Evolutionary conservation across 1,139 yeast genomes (phyloP).

Genomic region (Oligophagozyma castellii): DNA sequence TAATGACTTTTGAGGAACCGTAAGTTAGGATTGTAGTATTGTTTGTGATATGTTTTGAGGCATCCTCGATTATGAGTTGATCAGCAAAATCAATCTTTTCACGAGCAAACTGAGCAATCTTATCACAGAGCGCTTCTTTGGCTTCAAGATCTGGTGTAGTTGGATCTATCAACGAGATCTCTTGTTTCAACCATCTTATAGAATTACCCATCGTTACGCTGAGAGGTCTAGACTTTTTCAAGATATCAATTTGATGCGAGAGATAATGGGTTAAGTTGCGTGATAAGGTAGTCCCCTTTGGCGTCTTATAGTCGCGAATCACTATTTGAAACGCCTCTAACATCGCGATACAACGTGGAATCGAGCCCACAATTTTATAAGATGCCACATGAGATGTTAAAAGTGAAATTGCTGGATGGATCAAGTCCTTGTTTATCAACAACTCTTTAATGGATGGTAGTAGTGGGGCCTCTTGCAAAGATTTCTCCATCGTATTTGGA

Average conservation of each 20-base stretch:
- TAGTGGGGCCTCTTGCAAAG: slow-evolving; percentile 16
- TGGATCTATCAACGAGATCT: slow-evolving; percentile 52
- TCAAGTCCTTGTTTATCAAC: slow-evolving; percentile 32
- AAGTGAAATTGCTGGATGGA: slow-evolving; percentile 76
- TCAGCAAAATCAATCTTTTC: slow-evolving; percentile 82
- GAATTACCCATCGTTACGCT: slow-evolving; percentile 96
- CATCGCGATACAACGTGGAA: slow-evolving; percentile 75
- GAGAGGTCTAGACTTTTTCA: slow-evolving; percentile 84
- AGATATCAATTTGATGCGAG: slow-evolving; percentile 87
- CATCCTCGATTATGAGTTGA: slow-evolving; percentile 68
- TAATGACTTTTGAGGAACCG: slow-evolving; percentile 79
- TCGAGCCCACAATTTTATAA: slow-evolving; percentile 81
- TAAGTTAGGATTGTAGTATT: slow-evolving; percentile 76
- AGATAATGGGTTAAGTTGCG: slow-evolving; percentile 82
- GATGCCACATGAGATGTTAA: slow-evolving; percentile 73
- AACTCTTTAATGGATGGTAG: slow-evolving; percentile 22
- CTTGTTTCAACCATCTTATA: slow-evolving; percentile 92
- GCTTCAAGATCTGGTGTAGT: slow-evolving; percentile 55
- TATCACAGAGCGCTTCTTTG: slow-evolving; percentile 46
- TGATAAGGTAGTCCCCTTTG: slow-evolving; percentile 70
- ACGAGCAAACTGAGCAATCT: slow-evolving; percentile 67
- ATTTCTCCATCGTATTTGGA: slow-evolving; percentile 18
- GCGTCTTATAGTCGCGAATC: slow-evolving; percentile 70
- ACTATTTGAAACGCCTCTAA: slow-evolving; percentile 72
- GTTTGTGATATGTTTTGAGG: slow-evolving; percentile 61